phyloP scores from a whole-genome alignment of 108 stramenopile genomes.

The Cafeteria roenbergensis region DNA sequence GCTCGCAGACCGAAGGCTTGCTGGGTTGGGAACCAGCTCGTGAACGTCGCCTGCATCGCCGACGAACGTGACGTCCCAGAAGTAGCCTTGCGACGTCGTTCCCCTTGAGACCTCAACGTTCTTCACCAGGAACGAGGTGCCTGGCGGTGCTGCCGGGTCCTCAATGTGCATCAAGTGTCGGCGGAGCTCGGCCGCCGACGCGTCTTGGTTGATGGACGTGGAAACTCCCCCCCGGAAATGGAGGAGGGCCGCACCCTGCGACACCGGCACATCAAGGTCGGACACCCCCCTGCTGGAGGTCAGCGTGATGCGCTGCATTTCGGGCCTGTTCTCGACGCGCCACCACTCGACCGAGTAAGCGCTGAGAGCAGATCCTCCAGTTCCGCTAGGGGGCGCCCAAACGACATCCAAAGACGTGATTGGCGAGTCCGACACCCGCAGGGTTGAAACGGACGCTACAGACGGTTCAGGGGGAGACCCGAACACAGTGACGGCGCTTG shows the following conservation, averaged over 20 bases:
- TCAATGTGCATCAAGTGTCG: constrained; percentile 45
- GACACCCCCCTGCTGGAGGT: constrained; percentile 3
- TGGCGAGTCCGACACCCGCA: too few species aligned
- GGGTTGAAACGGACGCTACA: too few species aligned
- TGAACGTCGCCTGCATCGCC: constrained; percentile 47
- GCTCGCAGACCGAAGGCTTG: not conserved
- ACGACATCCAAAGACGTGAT: too few species aligned
- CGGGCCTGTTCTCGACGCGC: constrained; percentile 33
- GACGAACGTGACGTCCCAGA: constrained; percentile 51
- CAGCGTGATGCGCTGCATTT: constrained; percentile 40
- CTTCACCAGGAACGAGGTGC: not conserved
- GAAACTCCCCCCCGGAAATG: not conserved
- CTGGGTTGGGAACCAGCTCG: constrained; percentile 6
- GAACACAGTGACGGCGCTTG: too few species aligned
- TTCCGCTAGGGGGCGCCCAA: not conserved
- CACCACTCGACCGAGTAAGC: constrained; percentile 56
- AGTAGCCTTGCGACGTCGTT: constrained; percentile 33
- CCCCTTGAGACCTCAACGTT: constrained; percentile 6
- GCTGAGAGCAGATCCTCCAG: constrained; percentile 24
- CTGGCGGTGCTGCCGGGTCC: constrained; percentile 25
- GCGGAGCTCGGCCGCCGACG: constrained; percentile 13
- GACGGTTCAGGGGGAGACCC: too few species aligned
- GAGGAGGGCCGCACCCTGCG: not conserved
- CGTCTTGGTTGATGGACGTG: not conserved
- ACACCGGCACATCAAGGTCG: not conserved